Base-by-base conservation (phyloP, 208 protist genomes). In the Wallacemonas collosoma region DNA sequence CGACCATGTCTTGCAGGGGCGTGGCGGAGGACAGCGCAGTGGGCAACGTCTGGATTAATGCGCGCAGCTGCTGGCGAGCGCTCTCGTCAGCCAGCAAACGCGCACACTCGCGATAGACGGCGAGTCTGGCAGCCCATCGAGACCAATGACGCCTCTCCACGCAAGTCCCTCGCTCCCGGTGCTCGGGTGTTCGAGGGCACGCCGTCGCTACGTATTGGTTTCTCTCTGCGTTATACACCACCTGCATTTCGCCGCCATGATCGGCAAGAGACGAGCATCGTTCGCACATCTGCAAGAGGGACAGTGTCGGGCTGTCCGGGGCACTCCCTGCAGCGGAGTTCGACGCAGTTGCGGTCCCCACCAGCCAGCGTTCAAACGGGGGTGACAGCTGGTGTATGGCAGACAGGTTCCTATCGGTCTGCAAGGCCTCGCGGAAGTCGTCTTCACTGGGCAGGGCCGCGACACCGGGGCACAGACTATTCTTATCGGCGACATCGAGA, bases 401-500 rank as follows among this genome's bases (percentile, higher is more conserved):
- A 36, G 15, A 3, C 4, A 65, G 38, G 15, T 65, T 45, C 15
- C 3, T 17, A 17, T 65, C 78, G 39, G 35, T 73, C 41, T 79
- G 69, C 62, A 55, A 53, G 9, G 73, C 78, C 54, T 72, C 14
- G n/a, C 72, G 63, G 65, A 72, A 72, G 38, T 75, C 73, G 38
- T 57, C 73, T 17, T 73, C 72, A 48, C 12, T 51, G 11, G 72
- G 45, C 45, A 85, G 11, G 8, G 73, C 53, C 55, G 56, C 57
- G 50, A 92, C 78, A 4, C 76, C 82, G 0, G 77, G 72, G 76
- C 75, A 90, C 4, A 68, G 35, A 38, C 47, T n/a, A 35, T 74
- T 75, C 14, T 68, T 70, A 12, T 82, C 89, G 14, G 76, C 66
- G 5, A 40, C 45, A 56, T 87, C 73, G 63, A 95, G 86, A 6